These are phyloP conservation scores for Cinnamomum micranthum DNA, from an alignment of 164 flowering plant species.

Conservation along the genomic window DNA sequence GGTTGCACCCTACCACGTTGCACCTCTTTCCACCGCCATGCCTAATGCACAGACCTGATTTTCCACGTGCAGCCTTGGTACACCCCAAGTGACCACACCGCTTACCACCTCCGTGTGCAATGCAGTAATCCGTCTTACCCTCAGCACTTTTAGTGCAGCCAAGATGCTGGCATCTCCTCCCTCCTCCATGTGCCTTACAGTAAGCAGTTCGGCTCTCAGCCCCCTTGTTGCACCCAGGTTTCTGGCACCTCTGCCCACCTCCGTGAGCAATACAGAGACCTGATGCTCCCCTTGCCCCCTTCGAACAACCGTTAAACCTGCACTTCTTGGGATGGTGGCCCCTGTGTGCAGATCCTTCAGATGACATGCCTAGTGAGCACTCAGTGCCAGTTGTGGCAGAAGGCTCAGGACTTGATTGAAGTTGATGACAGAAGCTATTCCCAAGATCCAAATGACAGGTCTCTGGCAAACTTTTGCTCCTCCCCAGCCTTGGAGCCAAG, in stretches of 20 bases:
- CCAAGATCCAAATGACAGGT: constrained; percentile 23
- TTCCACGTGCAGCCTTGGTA: constrained; percentile 81
- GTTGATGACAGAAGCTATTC: constrained; percentile 16
- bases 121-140: constrained; percentile 78
- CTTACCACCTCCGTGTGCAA: constrained; percentile 72
- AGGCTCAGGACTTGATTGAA: constrained; percentile 36
- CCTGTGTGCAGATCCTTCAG: constrained; percentile 46
- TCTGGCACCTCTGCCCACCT: constrained; percentile 93
- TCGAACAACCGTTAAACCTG: constrained; percentile 61
- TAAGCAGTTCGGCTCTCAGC: constrained; percentile 92
- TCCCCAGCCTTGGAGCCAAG: constrained; percentile 54
- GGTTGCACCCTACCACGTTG: constrained; percentile 61
- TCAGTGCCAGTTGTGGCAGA: constrained; percentile 31
- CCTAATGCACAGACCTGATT: constrained; percentile 79
- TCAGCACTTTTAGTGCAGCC: constrained; percentile 99
- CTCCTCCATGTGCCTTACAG: constrained; percentile 96
- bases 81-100: constrained; percentile 63
- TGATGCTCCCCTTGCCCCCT: constrained; percentile 88
- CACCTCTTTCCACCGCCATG: constrained; percentile 98
- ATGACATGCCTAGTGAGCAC: constrained; percentile 35
- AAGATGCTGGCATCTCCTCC: constrained; percentile 64
- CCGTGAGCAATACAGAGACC: constrained; percentile 95
- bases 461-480: constrained; percentile 14
- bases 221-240: constrained; percentile 82
- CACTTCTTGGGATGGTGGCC: constrained; percentile 53